Percentiles rank a stretch among this genome's conserved stretches.
phyloP scores from a whole-genome alignment of 2,329 filamentous ascomycete genomes.

The Botrytis deweyae region DNA sequence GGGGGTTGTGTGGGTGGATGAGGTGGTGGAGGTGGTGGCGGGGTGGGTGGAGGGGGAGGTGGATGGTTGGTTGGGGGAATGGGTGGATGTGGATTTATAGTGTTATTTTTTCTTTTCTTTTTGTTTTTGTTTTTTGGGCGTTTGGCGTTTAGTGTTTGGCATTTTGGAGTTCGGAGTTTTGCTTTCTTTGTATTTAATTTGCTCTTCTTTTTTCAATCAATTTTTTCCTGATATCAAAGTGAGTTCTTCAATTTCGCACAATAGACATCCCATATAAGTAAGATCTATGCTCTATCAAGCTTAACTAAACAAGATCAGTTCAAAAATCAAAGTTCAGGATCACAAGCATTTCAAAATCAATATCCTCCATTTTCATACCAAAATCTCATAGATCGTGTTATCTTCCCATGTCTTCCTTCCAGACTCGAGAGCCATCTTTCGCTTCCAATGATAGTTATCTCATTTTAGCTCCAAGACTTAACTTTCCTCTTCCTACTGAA shows the following conservation, averaged over 20 bases:
- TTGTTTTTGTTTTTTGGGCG: not conserved
- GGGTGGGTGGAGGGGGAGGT: not conserved
- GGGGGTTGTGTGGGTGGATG: not conserved
- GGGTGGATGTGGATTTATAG: not conserved
- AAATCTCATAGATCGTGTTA: accelerated
- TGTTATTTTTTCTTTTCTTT: not conserved
- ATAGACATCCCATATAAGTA: accelerated
- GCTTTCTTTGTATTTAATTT: not conserved
- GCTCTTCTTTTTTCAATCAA: not conserved
- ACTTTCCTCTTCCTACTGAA: not conserved
- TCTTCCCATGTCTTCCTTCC: accelerated
- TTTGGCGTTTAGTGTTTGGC: not conserved
- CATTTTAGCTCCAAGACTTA: not conserved
- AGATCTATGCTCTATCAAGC: accelerated
- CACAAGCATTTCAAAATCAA: not conserved
- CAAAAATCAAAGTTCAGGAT: not conserved
- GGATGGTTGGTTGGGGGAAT: not conserved
- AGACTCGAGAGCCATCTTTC: not conserved
- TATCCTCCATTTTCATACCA: not conserved
- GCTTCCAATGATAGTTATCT: not conserved
- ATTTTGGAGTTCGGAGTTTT: not conserved
- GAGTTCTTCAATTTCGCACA: not conserved
- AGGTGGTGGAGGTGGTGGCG: not conserved
- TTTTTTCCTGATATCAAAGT: not conserved
- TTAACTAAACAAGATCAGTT: not conserved